These are phyloP conservation scores for Cicer bijugum DNA, from an alignment of 306 rosid genomes.

Conservation along the genomic window DNA sequence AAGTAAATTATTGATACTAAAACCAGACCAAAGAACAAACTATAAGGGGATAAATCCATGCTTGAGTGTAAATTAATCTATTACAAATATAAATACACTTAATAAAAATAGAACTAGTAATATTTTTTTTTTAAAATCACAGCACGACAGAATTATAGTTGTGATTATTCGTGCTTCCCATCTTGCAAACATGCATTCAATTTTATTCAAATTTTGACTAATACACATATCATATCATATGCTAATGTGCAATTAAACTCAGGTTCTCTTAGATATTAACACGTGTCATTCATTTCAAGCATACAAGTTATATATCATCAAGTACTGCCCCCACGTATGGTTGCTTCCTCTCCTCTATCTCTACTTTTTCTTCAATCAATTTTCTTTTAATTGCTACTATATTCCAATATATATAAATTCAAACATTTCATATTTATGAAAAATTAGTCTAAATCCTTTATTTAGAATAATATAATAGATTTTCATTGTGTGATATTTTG, in stretches of 20 bases:
- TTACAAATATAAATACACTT: not conserved
- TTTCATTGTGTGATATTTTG: not conserved
- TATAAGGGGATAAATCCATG: not conserved
- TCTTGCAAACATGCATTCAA: slow-evolving; percentile 47
- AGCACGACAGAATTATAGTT: slow-evolving; percentile 18
- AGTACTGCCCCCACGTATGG: slow-evolving; percentile 3
- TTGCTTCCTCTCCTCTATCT: slow-evolving; percentile 10
- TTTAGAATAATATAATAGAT: too few relatives aligned
- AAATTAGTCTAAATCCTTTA: too few relatives aligned
- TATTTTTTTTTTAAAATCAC: not conserved
- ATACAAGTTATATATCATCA: not conserved
- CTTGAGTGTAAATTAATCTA: not conserved
- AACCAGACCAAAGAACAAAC: not conserved
- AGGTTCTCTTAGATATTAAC: slow-evolving; percentile 25
- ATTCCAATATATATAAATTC: too few relatives aligned
- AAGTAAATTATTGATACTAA: not conserved
- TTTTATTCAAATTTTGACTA: slow-evolving; percentile 43
- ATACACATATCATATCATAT: slow-evolving; percentile 20
- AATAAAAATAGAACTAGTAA: too few relatives aligned
- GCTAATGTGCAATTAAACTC: slow-evolving; percentile 32
- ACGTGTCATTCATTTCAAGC: slow-evolving; percentile 43
- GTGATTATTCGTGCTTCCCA: slow-evolving; percentile 50
- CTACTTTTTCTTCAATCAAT: slow-evolving; percentile 2
- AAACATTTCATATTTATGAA: too few relatives aligned
- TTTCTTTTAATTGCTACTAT: not conserved